phyloP scores from a whole-genome alignment of 208 protist genomes.

The Trypanosoma boissoni region DNA sequence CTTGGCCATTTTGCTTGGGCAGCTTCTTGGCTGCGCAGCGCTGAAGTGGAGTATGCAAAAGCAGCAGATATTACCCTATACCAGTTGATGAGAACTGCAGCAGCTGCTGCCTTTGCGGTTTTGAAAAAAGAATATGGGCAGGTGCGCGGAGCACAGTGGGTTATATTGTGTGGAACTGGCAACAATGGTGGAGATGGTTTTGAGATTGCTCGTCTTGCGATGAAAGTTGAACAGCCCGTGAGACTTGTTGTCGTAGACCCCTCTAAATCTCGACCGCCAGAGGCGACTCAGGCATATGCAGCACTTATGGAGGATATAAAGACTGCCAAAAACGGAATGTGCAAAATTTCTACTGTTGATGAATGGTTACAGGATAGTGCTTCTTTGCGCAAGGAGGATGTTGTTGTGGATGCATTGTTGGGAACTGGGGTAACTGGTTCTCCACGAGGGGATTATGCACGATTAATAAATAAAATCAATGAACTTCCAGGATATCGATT shows the following conservation, averaged over 20 bases:
- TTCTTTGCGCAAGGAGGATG: conserved; percentile 35
- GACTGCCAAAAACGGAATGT: neutral
- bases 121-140: neutral
- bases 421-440: conserved; percentile 69
- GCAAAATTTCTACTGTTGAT: conserved; percentile 1
- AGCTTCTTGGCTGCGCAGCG: conserved; percentile 63
- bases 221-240: conserved; percentile 30
- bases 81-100: conserved; percentile 69
- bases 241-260: conserved; percentile 60
- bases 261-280: conserved; percentile 45
- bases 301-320: conserved; percentile 31
- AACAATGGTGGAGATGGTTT: conserved; percentile 89
- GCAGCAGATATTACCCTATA: conserved; percentile 51
- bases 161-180: conserved; percentile 74
- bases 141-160: conserved; percentile 39
- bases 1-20: conserved; percentile 46
- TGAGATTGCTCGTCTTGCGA: conserved; percentile 65
- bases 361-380: neutral
- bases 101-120: conserved; percentile 51
- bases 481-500: conserved; percentile 46
- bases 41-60: conserved; percentile 55
- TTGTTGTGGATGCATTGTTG: conserved; percentile 78
- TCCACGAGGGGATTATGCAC: conserved; percentile 56
- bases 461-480: conserved; percentile 57
- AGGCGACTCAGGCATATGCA: conserved; percentile 46